Conservation (phyloP, 495 filamentous ascomycete genomes). For the Usnea hakonensis region DNA sequence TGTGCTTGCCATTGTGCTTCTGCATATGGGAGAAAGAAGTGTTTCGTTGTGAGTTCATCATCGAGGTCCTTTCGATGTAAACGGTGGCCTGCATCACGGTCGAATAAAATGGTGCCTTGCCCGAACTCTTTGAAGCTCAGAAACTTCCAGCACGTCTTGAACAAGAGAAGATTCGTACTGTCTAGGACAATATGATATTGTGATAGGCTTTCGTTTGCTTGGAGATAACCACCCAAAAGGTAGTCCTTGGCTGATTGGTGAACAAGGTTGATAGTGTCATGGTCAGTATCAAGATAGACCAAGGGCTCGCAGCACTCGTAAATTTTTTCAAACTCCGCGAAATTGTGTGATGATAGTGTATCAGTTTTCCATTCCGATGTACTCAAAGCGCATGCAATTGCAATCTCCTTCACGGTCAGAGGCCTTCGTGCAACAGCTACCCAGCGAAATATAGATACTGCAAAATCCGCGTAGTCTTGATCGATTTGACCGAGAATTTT, state of each 20-base stretch:
- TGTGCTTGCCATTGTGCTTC: not conserved
- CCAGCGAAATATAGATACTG: constrained; percentile 23
- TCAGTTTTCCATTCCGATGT: not conserved
- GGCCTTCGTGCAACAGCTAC: constrained; percentile 26
- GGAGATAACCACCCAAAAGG: constrained; percentile 15
- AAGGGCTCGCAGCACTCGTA: constrained; percentile 18
- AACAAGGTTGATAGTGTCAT: constrained; percentile 24
- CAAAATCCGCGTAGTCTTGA: constrained; percentile 7
- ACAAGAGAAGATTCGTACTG: not conserved
- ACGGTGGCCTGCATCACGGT: not conserved
- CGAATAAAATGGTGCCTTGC: not conserved
- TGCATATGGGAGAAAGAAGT: not conserved
- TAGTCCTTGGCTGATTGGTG: constrained; percentile 33
- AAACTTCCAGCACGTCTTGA: constrained; percentile 3
- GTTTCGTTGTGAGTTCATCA: rapidly evolving
- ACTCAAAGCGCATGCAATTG: constrained; percentile 15
- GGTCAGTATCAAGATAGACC: constrained; percentile 19
- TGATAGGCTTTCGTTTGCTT: not conserved
- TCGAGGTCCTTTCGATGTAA: rapidly evolving
- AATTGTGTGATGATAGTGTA: not conserved
- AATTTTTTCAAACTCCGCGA: constrained; percentile 12
- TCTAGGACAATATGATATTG: not conserved
- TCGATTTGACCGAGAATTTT: constrained; percentile 23
- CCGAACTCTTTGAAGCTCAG: not conserved
- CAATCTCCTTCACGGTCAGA: constrained; percentile 24